phyloP scores from a whole-genome alignment of 179 eudicot genomes.

The Patellifolia procumbens region DNA sequence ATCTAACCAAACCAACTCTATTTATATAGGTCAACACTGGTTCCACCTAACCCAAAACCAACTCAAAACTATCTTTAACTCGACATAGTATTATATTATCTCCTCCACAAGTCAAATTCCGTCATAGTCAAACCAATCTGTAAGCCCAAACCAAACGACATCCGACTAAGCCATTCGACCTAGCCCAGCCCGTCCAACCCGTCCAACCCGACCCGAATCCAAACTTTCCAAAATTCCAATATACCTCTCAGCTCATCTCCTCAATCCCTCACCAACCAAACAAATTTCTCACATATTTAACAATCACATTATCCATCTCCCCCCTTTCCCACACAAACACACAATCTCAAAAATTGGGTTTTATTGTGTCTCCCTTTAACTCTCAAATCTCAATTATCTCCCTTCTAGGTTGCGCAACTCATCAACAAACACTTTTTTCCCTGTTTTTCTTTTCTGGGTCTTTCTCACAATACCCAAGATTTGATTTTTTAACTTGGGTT shows the following conservation, averaged over 20 bases:
- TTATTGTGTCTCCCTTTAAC: not conserved
- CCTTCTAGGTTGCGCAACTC: conserved; percentile 11
- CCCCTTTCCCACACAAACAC: not conserved
- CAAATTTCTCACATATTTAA: not conserved
- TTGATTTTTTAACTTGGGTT: conserved; percentile 16
- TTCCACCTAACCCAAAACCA: too few species aligned
- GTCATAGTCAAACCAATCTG: too few species aligned
- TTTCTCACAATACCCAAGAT: conserved; percentile 8
- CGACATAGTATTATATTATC: too few species aligned
- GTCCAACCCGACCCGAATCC: not conserved
- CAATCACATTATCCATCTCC: conserved; percentile 3
- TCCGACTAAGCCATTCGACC: too few species aligned
- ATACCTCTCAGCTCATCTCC: not conserved
- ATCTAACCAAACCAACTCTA: too few species aligned
- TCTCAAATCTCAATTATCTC: not conserved
- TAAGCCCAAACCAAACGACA: too few species aligned
- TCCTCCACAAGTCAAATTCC: too few species aligned
- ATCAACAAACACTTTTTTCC: not conserved
- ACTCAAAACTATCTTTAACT: too few species aligned
- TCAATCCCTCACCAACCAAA: conserved; percentile 14
- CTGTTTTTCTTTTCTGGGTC: conserved; percentile 18
- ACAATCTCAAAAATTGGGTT: conserved; percentile 21
- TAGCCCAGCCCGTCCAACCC: too few species aligned
- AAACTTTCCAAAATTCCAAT: too few species aligned
- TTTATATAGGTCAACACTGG: too few species aligned